Evolutionary conservation across 1,284 basidiomycete genomes (phyloP).

Genomic region (Moniliella sp.): DNA sequence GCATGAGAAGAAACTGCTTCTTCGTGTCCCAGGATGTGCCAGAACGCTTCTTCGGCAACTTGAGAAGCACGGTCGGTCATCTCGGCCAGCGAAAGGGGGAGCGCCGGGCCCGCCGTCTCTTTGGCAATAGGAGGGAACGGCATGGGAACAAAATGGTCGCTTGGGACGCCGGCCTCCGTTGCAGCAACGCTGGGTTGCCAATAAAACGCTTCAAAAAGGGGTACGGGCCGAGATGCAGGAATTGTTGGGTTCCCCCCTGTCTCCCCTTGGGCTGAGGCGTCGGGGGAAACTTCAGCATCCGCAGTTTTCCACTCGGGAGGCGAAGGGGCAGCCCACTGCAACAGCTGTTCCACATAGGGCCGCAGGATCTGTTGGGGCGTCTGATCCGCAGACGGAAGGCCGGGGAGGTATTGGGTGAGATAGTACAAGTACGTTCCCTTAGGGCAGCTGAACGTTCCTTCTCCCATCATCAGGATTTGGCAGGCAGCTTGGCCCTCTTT

Average conservation of each 20-base stretch:
- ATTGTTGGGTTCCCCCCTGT: neutral
- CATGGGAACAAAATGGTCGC: neutral
- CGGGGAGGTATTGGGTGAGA: neutral
- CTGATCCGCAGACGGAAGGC: neutral
- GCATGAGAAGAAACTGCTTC: too few species aligned
- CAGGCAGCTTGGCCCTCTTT: constrained; percentile 38
- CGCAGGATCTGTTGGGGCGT: neutral
- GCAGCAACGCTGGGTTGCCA: neutral
- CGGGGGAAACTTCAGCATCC: too few species aligned
- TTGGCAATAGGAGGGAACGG: neutral
- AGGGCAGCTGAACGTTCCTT: constrained; percentile 64
- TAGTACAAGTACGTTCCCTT: constrained; percentile 36
- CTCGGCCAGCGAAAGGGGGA: neutral
- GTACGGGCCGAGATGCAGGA: neutral
- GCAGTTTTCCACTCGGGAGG: constrained; percentile 1
- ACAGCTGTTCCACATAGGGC: neutral
- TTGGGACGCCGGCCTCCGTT: neutral
- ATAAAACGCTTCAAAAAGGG: neutral
- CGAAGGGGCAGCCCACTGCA: neutral
- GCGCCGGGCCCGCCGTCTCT: neutral
- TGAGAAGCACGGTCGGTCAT: neutral
- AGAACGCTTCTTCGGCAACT: neutral
- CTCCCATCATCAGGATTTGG: constrained; percentile 47
- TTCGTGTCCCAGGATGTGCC: neutral
- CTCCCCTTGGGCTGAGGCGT: too few species aligned